phyloP scores from a whole-genome alignment of 768 basidiomycete genomes.

The Strobilomyces confusus region DNA sequence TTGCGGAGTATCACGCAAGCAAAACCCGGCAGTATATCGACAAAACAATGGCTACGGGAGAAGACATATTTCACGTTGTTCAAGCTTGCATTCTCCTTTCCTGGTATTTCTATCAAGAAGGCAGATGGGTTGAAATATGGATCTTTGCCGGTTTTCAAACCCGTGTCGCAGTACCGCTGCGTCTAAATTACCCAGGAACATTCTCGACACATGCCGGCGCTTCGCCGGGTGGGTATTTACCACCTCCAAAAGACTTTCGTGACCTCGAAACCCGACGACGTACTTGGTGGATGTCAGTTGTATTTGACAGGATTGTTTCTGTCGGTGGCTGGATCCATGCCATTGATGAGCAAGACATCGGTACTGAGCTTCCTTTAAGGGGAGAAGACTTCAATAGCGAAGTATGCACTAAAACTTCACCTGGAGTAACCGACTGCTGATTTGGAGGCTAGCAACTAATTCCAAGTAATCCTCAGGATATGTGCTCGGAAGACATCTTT shows the following conservation, averaged over 20 bases:
- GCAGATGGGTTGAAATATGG: conserved; percentile 89
- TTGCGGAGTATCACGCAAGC: conserved; percentile 82
- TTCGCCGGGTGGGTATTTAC: conserved; percentile 75
- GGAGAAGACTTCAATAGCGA: conserved; percentile 72
- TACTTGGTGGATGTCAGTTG: conserved; percentile 89
- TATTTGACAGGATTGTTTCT: conserved; percentile 80
- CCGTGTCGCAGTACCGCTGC: conserved; percentile 74
- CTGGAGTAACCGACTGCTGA: conserved; percentile 12
- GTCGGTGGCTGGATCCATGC: conserved; percentile 85
- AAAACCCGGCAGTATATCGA: conserved; percentile 88
- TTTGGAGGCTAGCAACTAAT: conserved; percentile 44
- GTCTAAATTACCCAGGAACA: conserved; percentile 83
- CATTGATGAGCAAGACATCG: conserved; percentile 79
- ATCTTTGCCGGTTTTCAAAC: conserved; percentile 85
- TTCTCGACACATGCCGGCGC: conserved; percentile 63
- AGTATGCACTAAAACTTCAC: conserved; percentile 48
- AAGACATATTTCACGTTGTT: conserved; percentile 83
- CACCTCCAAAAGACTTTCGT: conserved; percentile 69
- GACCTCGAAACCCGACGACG: conserved; percentile 77
- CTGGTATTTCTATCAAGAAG: conserved; percentile 91
- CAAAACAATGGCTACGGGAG: conserved; percentile 84
- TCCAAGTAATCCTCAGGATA: conserved; percentile 72
- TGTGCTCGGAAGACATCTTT: conserved; percentile 61
- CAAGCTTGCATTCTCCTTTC: conserved; percentile 83
- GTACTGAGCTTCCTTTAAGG: conserved; percentile 77